Percentiles rank a stretch among this genome's conserved stretches.
These are phyloP conservation scores for Cystoderma amianthinum DNA, from an alignment of 768 basidiomycete genomes.

Conservation along the genomic window DNA sequence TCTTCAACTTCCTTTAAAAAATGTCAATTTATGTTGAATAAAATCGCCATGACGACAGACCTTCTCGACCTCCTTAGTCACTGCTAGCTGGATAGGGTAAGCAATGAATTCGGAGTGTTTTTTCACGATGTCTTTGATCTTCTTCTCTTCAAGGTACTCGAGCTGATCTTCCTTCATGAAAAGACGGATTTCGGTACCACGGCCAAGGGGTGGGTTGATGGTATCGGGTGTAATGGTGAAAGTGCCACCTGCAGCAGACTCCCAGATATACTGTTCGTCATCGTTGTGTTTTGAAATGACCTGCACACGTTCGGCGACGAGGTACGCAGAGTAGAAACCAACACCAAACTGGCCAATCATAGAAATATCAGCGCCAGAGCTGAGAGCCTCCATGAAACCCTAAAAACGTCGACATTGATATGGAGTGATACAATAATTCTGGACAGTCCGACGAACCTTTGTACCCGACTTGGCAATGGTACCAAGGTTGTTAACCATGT, in stretches of 20 bases:
- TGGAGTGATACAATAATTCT: not conserved
- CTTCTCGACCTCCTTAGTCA: conserved; percentile 99
- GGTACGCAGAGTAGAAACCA: conserved; percentile 99
- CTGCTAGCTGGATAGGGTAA: conserved; percentile 97
- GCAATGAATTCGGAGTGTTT: conserved; percentile 99
- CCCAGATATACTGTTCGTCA: conserved; percentile 99
- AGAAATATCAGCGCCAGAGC: conserved; percentile 82
- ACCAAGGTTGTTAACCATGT: conserved; percentile 98
- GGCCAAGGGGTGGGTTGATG: conserved; percentile 83
- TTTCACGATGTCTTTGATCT: conserved; percentile 99
- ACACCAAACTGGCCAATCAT: conserved; percentile 99
- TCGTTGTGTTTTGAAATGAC: conserved; percentile 99
- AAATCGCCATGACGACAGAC: conserved; percentile 40
- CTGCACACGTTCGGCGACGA: conserved; percentile 97
- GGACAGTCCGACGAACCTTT: conserved; percentile 44
- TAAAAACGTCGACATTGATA: conserved; percentile 21
- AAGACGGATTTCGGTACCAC: conserved; percentile 89
- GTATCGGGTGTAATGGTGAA: conserved; percentile 97
- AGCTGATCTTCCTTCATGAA: conserved; percentile 98
- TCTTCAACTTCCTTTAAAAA: conserved; percentile 79
- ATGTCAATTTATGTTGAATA: too few species aligned
- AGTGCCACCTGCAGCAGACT: conserved; percentile 98
- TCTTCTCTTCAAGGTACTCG: conserved; percentile 99
- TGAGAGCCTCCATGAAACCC: conserved; percentile 99
- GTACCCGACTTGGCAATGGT: conserved; percentile 94